Conservation (phyloP, 148 eudicot genomes). For the Simmondsia chinensis region DNA sequence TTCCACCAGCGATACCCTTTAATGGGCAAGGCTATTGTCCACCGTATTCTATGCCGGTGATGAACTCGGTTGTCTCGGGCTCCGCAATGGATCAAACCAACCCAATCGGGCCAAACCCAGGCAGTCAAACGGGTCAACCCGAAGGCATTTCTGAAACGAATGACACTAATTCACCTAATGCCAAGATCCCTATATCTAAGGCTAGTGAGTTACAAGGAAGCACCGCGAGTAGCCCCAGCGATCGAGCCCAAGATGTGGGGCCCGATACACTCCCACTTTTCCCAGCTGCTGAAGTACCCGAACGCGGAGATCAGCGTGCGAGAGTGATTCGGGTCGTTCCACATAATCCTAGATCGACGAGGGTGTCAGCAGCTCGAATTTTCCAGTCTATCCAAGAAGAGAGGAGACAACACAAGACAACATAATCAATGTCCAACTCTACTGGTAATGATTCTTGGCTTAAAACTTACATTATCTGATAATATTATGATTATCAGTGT, state of each 20-base stretch:
- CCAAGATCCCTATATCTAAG: conserved; percentile 12
- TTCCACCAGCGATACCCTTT: conserved; percentile 33
- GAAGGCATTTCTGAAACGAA: conserved; percentile 18
- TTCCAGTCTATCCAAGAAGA: conserved; percentile 80
- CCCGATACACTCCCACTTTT: conserved; percentile 37
- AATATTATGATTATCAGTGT: not conserved
- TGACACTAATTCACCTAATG: conserved; percentile 7
- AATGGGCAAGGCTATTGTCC: conserved; percentile 54
- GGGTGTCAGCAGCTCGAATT: conserved; percentile 64
- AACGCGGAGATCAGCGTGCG: conserved; percentile 16
- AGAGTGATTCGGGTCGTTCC: conserved; percentile 79
- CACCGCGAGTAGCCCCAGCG: conserved; percentile 55
- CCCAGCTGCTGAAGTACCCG: conserved; percentile 18
- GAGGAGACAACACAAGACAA: conserved; percentile 42
- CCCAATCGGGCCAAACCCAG: conserved; percentile 19
- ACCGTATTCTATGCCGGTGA: conserved; percentile 50
- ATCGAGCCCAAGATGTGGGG: conserved; percentile 17
- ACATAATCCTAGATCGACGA: conserved; percentile 49
- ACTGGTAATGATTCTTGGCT: conserved; percentile 2
- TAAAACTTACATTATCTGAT: too few species aligned
- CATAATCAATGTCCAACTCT: conserved; percentile 9
- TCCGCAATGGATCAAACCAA: conserved; percentile 37
- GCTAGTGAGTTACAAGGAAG: conserved; percentile 47
- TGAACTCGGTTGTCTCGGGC: conserved; percentile 34
- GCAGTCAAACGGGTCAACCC: conserved; percentile 20